phyloP scores from a whole-genome alignment of 2,329 filamentous ascomycete species.

The Colletotrichum gloeosporioides region DNA sequence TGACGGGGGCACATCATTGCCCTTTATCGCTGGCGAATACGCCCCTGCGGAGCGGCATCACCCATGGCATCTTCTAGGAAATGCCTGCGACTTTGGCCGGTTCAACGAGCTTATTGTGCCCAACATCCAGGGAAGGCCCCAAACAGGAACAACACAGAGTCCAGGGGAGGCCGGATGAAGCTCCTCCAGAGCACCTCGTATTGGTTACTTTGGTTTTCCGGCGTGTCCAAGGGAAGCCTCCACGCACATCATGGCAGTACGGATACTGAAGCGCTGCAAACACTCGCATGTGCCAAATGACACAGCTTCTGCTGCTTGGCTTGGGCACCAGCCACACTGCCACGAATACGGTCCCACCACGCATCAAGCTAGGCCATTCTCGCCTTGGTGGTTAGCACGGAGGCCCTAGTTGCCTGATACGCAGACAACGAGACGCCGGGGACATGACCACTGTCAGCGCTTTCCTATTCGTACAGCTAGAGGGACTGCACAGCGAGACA shows the following conservation, averaged over 20 bases:
- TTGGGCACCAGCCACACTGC: slow-evolving; percentile 11
- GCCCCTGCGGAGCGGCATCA: neutral
- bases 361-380: neutral
- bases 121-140: neutral
- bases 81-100: neutral
- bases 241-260: neutral
- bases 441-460: neutral
- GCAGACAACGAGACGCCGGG: neutral
- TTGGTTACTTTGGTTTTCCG: neutral
- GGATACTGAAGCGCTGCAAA: neutral
- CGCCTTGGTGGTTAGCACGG: neutral
- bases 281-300: neutral
- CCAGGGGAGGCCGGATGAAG: neutral
- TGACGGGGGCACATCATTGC: neutral
- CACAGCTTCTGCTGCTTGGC: neutral
- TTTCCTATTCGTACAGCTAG: neutral
- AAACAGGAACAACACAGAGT: neutral
- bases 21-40: neutral
- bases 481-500: neutral
- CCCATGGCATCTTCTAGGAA: neutral
- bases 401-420: neutral
- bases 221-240: neutral
- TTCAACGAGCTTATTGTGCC: neutral
- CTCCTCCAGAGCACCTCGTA: neutral
- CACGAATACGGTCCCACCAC: slow-evolving; percentile 3